phyloP scores from a whole-genome alignment of 179 eudicot genomes.

The Camellia oleifera region DNA sequence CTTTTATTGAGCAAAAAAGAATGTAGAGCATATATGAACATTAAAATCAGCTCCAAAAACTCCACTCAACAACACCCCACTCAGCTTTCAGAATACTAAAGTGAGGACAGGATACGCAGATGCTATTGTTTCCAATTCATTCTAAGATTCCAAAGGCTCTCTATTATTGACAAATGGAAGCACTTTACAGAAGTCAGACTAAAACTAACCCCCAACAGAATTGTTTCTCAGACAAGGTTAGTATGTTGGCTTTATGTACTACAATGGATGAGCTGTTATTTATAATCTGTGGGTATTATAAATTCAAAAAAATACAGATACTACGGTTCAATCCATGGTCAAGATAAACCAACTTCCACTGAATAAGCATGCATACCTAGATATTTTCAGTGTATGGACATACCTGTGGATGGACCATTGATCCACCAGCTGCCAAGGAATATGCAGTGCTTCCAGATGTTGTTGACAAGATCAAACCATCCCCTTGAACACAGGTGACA shows the following conservation, averaged over 20 bases:
- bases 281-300: neutral
- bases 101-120: neutral
- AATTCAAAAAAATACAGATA: neutral
- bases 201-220: neutral
- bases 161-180: neutral
- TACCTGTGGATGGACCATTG: constrained; percentile 99
- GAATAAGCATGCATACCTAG: neutral
- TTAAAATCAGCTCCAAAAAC: too few species aligned
- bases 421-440: constrained; percentile 98
- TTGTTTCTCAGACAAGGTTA: neutral
- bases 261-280: neutral
- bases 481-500: constrained; percentile 95
- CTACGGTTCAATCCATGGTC: neutral
- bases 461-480: constrained; percentile 88
- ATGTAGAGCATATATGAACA: too few species aligned
- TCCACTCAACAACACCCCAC: neutral
- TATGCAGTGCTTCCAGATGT: constrained; percentile 98
- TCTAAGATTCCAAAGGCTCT: neutral
- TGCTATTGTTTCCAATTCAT: neutral
- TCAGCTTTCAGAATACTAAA: neutral
- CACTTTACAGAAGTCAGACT: neutral
- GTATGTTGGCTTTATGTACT: neutral
- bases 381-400: neutral
- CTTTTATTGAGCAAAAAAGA: neutral
- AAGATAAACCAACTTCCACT: constrained; percentile 3